A percentile compares a stretch with the other conserved stretches of the same genome.
Evolutionary conservation across 495 filamentous ascomycete species (phyloP).

Genomic region (Umbilicaria muhlenbergii): DNA sequence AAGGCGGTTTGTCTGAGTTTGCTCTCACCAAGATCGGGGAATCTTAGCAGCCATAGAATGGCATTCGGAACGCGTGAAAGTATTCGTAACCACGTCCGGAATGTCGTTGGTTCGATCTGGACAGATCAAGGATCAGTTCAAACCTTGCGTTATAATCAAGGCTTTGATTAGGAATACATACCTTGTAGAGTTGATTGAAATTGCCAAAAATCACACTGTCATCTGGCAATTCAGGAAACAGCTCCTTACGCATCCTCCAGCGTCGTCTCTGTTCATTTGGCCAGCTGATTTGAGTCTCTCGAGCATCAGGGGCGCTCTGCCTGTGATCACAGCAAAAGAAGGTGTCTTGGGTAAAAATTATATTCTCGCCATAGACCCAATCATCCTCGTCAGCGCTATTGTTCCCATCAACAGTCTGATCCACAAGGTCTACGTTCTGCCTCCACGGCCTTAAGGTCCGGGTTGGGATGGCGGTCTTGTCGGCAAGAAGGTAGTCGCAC

Average conservation of each 20-base stretch:
- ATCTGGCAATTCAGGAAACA: slow-evolving; percentile 75
- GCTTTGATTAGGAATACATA: slow-evolving; percentile 22
- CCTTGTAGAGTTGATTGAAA: slow-evolving; percentile 99
- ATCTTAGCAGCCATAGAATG: slow-evolving; percentile 89
- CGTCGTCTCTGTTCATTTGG: slow-evolving; percentile 68
- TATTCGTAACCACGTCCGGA: slow-evolving; percentile 92
- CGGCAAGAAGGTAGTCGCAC: slow-evolving; percentile 95
- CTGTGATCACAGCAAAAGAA: slow-evolving; percentile 99
- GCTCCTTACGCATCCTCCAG: slow-evolving; percentile 89
- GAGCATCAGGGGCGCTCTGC: slow-evolving; percentile 71
- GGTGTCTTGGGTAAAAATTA: slow-evolving; percentile 85
- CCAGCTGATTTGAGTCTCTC: slow-evolving; percentile 53
- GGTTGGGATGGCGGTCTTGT: slow-evolving; percentile 70
- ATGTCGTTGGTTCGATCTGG: slow-evolving; percentile 94
- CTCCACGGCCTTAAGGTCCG: slow-evolving; percentile 67
- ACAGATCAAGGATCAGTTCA: neutral
- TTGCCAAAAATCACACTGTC: slow-evolving; percentile 89
- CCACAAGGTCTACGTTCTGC: slow-evolving; percentile 55
- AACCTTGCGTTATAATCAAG: neutral
- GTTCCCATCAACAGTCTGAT: slow-evolving; percentile 53
- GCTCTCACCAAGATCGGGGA: slow-evolving; percentile 82
- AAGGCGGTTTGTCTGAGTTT: slow-evolving; percentile 68
- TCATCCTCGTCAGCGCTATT: slow-evolving; percentile 44
- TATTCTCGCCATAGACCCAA: slow-evolving; percentile 96
- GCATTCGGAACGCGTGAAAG: slow-evolving; percentile 75